phyloP scores from a whole-genome alignment of 1,139 yeast species.

The Petasospora fabianii region DNA sequence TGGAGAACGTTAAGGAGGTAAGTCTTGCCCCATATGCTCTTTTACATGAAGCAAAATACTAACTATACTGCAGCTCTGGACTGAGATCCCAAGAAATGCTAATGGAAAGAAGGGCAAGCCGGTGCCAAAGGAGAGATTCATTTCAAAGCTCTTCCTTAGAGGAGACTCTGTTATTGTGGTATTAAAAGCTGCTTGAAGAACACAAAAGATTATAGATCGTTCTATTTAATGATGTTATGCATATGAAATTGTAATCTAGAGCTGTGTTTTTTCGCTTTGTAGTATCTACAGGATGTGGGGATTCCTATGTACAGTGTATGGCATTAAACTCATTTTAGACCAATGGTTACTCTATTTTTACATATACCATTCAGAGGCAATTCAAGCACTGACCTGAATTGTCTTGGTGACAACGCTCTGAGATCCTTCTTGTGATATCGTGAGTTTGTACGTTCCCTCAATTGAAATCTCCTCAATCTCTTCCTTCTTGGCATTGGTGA shows the following conservation, averaged over 20 bases:
- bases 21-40: conserved; percentile 27
- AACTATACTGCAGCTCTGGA: conserved; percentile 52
- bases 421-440: conserved; percentile 16
- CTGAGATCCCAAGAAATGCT: conserved; percentile 59
- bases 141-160: conserved; percentile 84
- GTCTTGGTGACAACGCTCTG: conserved; percentile 14
- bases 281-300: neutral
- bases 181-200: conserved; percentile 39
- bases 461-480: conserved; percentile 8
- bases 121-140: conserved; percentile 76
- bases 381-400: conserved; percentile 13
- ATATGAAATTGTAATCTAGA: neutral
- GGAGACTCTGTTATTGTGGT: conserved; percentile 94
- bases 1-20: conserved; percentile 83
- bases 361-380: conserved; percentile 4
- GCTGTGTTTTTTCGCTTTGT: no score
- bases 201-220: neutral
- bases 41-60: neutral
- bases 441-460: conserved; percentile 17
- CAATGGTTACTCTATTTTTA: neutral
- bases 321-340: neutral
- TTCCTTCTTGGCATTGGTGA: conserved; percentile 3
- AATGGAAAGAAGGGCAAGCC: conserved; percentile 72
- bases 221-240: conserved; percentile 10
- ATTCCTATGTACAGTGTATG: conserved; percentile 1